Percentiles rank a stretch among this genome's conserved stretches.
Conservation (phyloP, 306 rosid genomes). For the Herpetospermum pedunculosum region DNA sequence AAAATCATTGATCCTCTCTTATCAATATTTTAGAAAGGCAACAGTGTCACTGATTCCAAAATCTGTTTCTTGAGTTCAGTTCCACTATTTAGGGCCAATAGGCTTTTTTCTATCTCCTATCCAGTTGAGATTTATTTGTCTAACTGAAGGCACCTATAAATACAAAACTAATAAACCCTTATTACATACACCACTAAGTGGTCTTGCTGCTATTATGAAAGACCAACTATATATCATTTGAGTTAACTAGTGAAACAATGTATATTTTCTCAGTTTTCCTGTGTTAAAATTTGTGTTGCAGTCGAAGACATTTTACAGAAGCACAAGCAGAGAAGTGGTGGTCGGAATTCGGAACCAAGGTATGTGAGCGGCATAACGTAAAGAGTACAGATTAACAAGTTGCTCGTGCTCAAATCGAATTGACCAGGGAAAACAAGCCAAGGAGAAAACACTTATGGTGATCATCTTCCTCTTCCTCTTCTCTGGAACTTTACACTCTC, state of each 20-base stretch:
- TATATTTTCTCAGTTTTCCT: neutral
- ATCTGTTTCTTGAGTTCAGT: neutral
- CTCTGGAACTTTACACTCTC: neutral
- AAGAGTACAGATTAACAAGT: constrained; percentile 30
- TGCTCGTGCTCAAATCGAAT: constrained; percentile 9
- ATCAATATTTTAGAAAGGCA: too few species aligned
- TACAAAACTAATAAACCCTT: neutral
- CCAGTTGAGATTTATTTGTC: neutral
- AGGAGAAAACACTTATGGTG: neutral
- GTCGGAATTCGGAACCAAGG: constrained; percentile 60
- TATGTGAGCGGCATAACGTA: constrained; percentile 52
- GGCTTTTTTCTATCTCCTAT: neutral
- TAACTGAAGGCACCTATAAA: neutral
- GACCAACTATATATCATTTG: neutral
- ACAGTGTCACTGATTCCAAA: neutral
- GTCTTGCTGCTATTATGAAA: neutral
- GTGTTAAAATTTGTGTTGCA: constrained; percentile 19
- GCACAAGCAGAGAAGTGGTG: constrained; percentile 85
- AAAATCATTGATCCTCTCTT: too few species aligned
- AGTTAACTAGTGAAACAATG: neutral
- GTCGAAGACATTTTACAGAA: constrained; percentile 82
- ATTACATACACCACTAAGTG: neutral
- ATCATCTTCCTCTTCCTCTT: constrained; percentile 3
- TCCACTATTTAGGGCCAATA: neutral
- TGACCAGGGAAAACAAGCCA: constrained; percentile 11